These are phyloP conservation scores for Trichoderma sp. DNA, from an alignment of 2,329 filamentous ascomycete genomes.

Conservation along the genomic window DNA sequence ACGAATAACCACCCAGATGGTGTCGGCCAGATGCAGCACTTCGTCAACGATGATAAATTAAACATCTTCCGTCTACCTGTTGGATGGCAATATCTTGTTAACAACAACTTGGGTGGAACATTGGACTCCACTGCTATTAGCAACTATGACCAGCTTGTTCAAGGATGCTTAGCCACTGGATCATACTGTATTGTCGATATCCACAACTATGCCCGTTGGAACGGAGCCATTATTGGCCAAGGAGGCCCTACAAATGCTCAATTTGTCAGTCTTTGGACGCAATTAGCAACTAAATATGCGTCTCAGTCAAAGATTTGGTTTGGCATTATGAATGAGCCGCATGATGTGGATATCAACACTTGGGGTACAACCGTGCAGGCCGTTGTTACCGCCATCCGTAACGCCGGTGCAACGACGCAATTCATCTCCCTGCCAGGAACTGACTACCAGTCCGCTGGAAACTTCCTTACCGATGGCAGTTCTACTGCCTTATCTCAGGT, in stretches of 20 bases:
- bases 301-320: conserved; percentile 59
- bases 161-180: conserved; percentile 55
- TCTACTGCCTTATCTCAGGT: conserved; percentile 53
- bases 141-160: conserved; percentile 56
- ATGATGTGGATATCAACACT: conserved; percentile 53
- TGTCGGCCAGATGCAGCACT: conserved; percentile 56
- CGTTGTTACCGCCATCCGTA: conserved; percentile 63
- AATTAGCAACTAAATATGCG: conserved; percentile 46
- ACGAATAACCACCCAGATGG: conserved; percentile 36
- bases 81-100: conserved; percentile 57
- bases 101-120: conserved; percentile 48
- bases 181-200: conserved; percentile 58
- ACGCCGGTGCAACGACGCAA: conserved; percentile 53
- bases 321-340: conserved; percentile 68
- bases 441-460: conserved; percentile 52
- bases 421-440: conserved; percentile 65
- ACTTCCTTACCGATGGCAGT: conserved; percentile 48
- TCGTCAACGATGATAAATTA: conserved; percentile 48
- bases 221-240: conserved; percentile 63
- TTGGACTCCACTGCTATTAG: conserved; percentile 51
- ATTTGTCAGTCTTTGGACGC: conserved; percentile 58
- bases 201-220: conserved; percentile 59
- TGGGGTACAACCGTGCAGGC: conserved; percentile 62
- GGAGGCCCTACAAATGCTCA: conserved; percentile 62
- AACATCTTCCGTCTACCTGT: conserved; percentile 55